Percentiles rank a stretch among this genome's conserved stretches.
Evolutionary conservation across 1,284 basidiomycete species (phyloP).

Genomic region (Kalmanozyma brasiliensis): DNA sequence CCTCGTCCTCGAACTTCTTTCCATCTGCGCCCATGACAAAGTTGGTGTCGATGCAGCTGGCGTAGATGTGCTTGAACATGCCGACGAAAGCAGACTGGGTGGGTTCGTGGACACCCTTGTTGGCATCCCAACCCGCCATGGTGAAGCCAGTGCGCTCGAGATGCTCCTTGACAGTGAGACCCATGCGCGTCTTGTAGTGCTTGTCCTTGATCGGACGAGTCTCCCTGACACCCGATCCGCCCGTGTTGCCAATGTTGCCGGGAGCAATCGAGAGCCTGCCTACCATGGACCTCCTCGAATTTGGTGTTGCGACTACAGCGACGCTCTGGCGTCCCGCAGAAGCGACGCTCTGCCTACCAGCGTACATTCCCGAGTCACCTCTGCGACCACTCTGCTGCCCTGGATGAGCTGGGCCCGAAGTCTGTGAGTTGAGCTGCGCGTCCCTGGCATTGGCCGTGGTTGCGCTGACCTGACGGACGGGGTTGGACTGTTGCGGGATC

Average conservation of each 20-base stretch:
- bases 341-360: conserved; percentile 46
- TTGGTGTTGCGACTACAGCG: conserved; percentile 52
- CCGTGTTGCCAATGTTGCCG: conserved; percentile 39
- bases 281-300: conserved; percentile 42
- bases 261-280: conserved; percentile 53
- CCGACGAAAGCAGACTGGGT: conserved; percentile 62
- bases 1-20: conserved; percentile 65
- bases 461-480: conserved; percentile 23
- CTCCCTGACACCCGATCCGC: conserved; percentile 36
- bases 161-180: conserved; percentile 54
- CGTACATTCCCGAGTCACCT: conserved; percentile 38
- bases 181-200: conserved; percentile 58
- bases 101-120: conserved; percentile 62
- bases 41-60: conserved; percentile 58
- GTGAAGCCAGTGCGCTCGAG: conserved; percentile 61
- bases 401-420: conserved; percentile 30
- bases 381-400: conserved; percentile 31
- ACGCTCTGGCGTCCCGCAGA: conserved; percentile 50
- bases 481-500: conserved; percentile 43
- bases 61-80: conserved; percentile 66
- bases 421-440: conserved; percentile 19
- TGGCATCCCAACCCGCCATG: conserved; percentile 55
- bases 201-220: conserved; percentile 56
- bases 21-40: conserved; percentile 59
- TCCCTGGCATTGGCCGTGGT: conserved; percentile 10